phyloP scores from a whole-genome alignment of 192 early-diverging fungal genomes.

The Gonapodya sp. region DNA sequence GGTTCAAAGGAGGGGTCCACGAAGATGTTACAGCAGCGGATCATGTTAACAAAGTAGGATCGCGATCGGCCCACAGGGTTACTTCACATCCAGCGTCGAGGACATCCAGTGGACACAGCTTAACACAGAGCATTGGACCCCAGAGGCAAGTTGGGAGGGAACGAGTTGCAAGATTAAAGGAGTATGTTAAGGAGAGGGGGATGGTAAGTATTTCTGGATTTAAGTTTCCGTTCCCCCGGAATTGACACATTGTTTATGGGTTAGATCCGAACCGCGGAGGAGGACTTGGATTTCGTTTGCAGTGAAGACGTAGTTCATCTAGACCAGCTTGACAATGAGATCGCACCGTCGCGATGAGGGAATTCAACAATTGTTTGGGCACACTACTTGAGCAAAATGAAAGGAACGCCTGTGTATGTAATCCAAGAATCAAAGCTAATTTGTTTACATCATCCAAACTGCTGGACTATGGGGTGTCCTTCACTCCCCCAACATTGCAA shows the following conservation, averaged over 20 bases:
- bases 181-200: neutral
- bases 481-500: too few species aligned
- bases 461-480: too few species aligned
- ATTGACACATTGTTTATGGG: neutral
- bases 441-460: neutral
- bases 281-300: neutral
- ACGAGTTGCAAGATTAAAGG: neutral
- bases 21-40: neutral
- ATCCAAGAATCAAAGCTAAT: neutral
- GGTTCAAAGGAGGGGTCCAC: neutral
- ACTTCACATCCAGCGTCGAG: neutral
- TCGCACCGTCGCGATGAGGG: too few species aligned
- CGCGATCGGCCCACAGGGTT: neutral
- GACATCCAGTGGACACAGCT: neutral
- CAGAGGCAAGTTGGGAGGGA: neutral
- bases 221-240: neutral
- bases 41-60: neutral
- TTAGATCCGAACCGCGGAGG: neutral
- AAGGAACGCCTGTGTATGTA: neutral
- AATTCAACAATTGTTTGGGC: too few species aligned
- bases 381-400: too few species aligned
- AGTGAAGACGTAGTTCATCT: neutral
- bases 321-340: neutral
- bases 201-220: neutral
- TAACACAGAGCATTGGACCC: neutral